A percentile compares a stretch with the other conserved stretches of the same genome.
Evolutionary conservation across 208 protist genomes (phyloP).

Genomic region (Perkinsela sp.): DNA sequence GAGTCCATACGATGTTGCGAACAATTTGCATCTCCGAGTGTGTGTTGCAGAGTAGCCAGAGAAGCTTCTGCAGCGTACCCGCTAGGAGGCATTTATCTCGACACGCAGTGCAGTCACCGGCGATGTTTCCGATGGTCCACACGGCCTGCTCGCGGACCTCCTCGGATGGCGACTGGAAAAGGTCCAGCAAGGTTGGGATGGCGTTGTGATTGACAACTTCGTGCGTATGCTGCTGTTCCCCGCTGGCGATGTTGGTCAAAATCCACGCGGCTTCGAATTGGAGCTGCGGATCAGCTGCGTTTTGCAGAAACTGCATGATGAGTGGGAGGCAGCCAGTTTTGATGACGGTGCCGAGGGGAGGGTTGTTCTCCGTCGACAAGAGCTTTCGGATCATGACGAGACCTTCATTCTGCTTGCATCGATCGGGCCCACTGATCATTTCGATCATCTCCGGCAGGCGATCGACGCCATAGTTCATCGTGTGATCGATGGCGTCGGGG

Average conservation of each 20-base stretch:
- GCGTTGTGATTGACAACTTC: conserved; percentile 63
- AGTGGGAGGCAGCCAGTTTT: conserved; percentile 65
- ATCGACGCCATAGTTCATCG: not conserved
- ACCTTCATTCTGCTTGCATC: conserved; percentile 29
- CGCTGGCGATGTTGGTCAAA: conserved; percentile 93
- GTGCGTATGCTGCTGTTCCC: conserved; percentile 71
- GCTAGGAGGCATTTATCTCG: conserved; percentile 65
- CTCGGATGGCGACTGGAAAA: conserved; percentile 48
- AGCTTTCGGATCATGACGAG: conserved; percentile 51
- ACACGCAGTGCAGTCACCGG: conserved; percentile 71
- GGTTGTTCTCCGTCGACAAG: conserved; percentile 64
- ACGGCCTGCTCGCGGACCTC: conserved; percentile 89
- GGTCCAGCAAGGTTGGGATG: conserved; percentile 75
- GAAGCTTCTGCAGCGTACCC: conserved; percentile 34
- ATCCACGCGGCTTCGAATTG: conserved; percentile 96
- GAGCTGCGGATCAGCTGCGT: conserved; percentile 27
- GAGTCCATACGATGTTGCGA: conserved; percentile 83
- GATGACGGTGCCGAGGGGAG: conserved; percentile 81
- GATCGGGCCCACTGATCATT: conserved; percentile 9
- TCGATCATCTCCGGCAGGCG: conserved; percentile 2
- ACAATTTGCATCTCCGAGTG: conserved; percentile 22
- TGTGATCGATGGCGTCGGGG: not conserved
- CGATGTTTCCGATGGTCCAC: conserved; percentile 95
- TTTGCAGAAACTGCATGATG: conserved; percentile 67
- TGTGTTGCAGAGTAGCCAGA: conserved; percentile 18